These are phyloP conservation scores for Histomonas meleagridis DNA, from an alignment of 208 protist genomes.

Conservation along the genomic window DNA sequence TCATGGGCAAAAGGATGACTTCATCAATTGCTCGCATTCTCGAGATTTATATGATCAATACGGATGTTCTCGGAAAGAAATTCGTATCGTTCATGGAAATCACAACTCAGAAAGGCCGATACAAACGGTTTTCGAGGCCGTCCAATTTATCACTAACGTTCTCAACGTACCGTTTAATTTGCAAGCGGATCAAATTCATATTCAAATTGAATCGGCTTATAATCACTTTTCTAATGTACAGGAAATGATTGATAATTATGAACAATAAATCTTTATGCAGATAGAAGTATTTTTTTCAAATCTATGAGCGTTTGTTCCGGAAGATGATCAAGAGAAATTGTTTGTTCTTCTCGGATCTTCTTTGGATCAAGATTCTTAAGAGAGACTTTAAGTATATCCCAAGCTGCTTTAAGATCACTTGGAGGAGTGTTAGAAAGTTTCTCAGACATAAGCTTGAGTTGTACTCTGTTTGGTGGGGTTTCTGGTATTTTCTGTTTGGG, in stretches of 20 bases:
- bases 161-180: no score
- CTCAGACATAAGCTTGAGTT: not conserved
- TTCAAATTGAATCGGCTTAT: no score
- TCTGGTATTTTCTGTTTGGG: not conserved
- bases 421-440: not conserved
- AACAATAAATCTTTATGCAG: no score
- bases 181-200: no score
- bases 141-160: no score
- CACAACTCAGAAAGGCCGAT: not conserved
- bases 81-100: not conserved
- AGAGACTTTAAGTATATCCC: not conserved
- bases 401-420: not conserved
- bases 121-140: no score
- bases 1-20: not conserved
- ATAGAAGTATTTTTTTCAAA: not conserved
- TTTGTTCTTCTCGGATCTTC: not conserved
- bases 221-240: no score
- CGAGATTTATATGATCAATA: not conserved
- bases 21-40: not conserved
- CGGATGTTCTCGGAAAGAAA: not conserved
- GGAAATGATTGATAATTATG: no score
- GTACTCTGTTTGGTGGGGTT: not conserved
- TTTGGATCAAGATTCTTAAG: no score
- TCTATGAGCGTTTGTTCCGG: not conserved
- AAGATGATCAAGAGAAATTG: not conserved